Base-by-base conservation (phyloP, 257 asterid species). In the Ajuga chamaepitys region DNA sequence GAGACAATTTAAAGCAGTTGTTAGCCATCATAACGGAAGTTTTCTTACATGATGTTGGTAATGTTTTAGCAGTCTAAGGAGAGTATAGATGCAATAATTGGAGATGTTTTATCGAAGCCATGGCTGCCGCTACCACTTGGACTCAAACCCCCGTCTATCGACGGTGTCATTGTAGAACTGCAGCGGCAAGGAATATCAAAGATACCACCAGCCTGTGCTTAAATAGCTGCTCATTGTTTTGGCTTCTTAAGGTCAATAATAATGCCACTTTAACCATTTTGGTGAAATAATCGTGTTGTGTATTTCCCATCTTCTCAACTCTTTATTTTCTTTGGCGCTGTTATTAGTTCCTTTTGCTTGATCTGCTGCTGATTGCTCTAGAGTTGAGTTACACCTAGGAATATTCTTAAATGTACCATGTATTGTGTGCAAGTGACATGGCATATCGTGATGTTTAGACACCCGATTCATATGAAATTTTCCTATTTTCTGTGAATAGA, bases 51-150 rank as follows among this genome's bases (percentile, higher is more conserved):
- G 48, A 12, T 40, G 10, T 45, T 41, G 44, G n/a, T n/a, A 13
- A 50, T 41, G 55, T 50, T n/a, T 28, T 54, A 37, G 67, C 77
- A 90, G 96, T 83, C 96, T 11, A 83, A 83, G 74, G 98, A 91
- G 87, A 88, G 89, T 76, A 74, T 91, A 73, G 95, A 91, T 72
- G 94, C 96, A 54, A 95, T 83, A 2, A 86, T 88, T 1, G 96
- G 87, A 74, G 98, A 91, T 68, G 98, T 76, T 69, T 64, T 91
- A 76, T 78, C 95, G 21, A 88, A 86, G 79, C 98, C 98, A 64
- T 91, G 98, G 98, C 83, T 78, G 75, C 95, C 98, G 10, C 83
- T 91, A 70, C 98, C 96, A 11, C 91, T 91, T 3, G 96, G 98
- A 26, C 82, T 91, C 67, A 91, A 86, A 60, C 89, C 96, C 10